A percentile compares a stretch with the other conserved stretches of the same genome.
Conservation (phyloP, 1,139 yeast species). For the Blastobotrys aristatus region DNA sequence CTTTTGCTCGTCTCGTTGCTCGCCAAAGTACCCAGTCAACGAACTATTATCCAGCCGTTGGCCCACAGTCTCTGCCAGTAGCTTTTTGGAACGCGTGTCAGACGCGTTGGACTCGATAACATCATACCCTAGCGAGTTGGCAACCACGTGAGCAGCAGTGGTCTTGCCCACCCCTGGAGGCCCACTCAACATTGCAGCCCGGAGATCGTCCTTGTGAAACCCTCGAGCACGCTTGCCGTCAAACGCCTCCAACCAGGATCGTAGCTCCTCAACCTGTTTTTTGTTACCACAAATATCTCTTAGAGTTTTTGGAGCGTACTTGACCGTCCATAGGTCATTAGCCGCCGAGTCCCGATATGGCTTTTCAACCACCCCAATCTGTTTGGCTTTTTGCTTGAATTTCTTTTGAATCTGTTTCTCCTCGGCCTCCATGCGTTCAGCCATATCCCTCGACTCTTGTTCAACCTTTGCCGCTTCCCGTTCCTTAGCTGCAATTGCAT, state of each 20-base stretch:
- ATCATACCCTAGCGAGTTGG: constrained; percentile 72
- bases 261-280: constrained; percentile 60
- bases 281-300: constrained; percentile 90
- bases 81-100: constrained; percentile 80
- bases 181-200: constrained; percentile 86
- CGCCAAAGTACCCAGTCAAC: constrained; percentile 63
- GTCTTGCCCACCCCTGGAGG: constrained; percentile 99
- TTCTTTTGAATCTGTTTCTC: constrained; percentile 18
- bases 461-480: constrained; percentile 54
- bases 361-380: neutral
- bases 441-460: constrained; percentile 45
- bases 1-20: constrained; percentile 28
- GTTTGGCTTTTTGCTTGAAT: constrained; percentile 1
- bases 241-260: constrained; percentile 79
- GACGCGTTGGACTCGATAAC: constrained; percentile 89
- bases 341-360: constrained; percentile 17
- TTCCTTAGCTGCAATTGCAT: constrained; percentile 63
- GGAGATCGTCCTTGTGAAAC: constrained; percentile 52
- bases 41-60: constrained; percentile 77
- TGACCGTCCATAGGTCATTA: constrained; percentile 72
- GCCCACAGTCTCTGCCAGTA: constrained; percentile 63
- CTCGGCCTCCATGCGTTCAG: constrained; percentile 33
- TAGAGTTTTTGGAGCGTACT: constrained; percentile 76
- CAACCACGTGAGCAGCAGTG: constrained; percentile 80
- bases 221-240: constrained; percentile 49